Conservation (phyloP, 176 grass and related monocot species). For the Eleusine indica region DNA sequence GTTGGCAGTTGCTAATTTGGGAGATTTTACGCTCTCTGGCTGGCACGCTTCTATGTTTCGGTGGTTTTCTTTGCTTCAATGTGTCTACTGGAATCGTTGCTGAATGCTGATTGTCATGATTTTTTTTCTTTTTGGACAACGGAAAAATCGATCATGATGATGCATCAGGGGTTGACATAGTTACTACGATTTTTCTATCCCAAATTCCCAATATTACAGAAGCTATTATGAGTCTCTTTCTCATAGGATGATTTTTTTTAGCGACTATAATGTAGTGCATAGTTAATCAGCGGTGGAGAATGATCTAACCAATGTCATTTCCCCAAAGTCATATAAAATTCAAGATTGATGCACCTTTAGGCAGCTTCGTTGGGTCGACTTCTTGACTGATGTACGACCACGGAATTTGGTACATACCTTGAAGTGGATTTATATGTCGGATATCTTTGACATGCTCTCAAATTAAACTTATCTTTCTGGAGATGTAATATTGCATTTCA, state of each 20-base stretch:
- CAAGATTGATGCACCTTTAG: background rate
- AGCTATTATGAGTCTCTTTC: background rate
- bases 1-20: background rate
- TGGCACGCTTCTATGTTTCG: background rate
- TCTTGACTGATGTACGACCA: background rate
- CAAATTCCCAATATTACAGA: too few species aligned
- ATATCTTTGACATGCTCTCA: background rate
- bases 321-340: background rate
- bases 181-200: too few species aligned
- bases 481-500: background rate
- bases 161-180: too few species aligned
- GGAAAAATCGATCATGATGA: too few species aligned
- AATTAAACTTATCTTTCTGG: background rate
- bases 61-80: constrained; percentile 2
- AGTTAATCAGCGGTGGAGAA: background rate
- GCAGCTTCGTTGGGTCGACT: background rate
- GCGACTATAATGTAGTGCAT: background rate
- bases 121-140: too few species aligned
- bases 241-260: background rate
- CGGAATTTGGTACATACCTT: background rate
- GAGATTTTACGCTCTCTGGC: background rate
- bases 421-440: background rate
- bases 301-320: background rate
- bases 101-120: too few species aligned
- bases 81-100: background rate